phyloP scores from a whole-genome alignment of 2,329 filamentous ascomycete genomes.

The Pyrenochaeta sp. region DNA sequence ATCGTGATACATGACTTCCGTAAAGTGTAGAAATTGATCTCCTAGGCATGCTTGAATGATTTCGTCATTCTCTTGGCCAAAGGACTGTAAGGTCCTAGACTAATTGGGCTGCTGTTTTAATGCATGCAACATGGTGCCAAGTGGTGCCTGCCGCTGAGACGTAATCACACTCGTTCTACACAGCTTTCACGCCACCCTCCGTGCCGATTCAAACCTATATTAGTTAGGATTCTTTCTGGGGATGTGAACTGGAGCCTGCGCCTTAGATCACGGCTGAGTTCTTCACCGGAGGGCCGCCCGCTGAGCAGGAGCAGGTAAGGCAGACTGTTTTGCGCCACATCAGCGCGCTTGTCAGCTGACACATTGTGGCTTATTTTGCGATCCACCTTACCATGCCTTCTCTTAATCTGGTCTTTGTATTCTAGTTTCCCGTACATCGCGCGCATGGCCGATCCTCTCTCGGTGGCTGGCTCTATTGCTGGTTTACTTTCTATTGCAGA shows the following conservation, averaged over 20 bases:
- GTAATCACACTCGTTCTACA: no score
- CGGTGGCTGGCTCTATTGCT: conserved; percentile 23
- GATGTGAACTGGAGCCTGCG: not conserved
- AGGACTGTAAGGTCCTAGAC: no score
- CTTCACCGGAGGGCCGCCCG: not conserved
- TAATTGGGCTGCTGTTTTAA: no score
- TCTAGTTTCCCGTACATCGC: not conserved
- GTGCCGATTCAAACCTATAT: no score
- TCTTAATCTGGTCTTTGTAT: not conserved
- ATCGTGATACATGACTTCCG: no score
- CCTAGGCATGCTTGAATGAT: no score
- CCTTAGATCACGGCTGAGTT: not conserved
- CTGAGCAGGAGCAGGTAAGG: not conserved
- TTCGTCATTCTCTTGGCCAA: no score
- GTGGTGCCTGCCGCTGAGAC: no score
- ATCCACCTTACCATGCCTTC: not conserved
- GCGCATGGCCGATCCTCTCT: conserved; percentile 14
- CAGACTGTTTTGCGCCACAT: not conserved
- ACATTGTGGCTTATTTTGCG: not conserved
- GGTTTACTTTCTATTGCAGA: conserved; percentile 20
- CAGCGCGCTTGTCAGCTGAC: not conserved
- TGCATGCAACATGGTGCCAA: no score
- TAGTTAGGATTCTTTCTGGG: no score
- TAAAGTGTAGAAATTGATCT: no score
- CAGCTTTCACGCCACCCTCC: no score